Base-by-base conservation (phyloP, 345 rosid species). In the Acer negundo region DNA sequence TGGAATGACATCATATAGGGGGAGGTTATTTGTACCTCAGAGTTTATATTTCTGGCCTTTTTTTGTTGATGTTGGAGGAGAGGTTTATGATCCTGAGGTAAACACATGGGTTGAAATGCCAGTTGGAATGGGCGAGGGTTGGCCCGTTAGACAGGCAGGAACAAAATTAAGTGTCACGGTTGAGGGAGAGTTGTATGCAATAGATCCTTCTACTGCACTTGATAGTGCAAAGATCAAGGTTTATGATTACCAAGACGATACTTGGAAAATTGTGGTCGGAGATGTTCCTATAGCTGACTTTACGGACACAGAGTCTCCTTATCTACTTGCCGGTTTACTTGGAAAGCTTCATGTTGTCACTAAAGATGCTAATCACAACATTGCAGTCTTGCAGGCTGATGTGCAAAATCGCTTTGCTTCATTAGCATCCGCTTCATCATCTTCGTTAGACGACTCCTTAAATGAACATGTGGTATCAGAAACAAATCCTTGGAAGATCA, bases 41-140 rank as follows among this genome's bases (percentile, higher is more conserved):
- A 93, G 94, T 79, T 84, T 95, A 24, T 95, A 91, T 75, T 90
- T 90, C 49, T 95, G 97, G 98, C 97, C 98, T 35, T 92, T 95
- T 82, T 91, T 93, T 77, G 92, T 95, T 22, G 98, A 95, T 79
- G 94, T 93, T 65, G 98, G 98, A 26, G 98, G 97, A 62, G 97
- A 95, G 82, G 87, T 92, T 55, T 95, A 85, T 72, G 93, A 93
- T 73, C 98, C 98, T 0, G 90, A 86, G 74, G 74, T 82, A 1
- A 88, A 93, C 75, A 86, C 89, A 0, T 93, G 97, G 97, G 86
- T 61, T 11, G 95, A 95, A 80, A 95, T 95, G 98, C 97, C 98
- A 11, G 42, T 80, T 26, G 98, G 97, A 61, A 95, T 95, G 97
- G 98, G 93, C 7, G 95, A 93, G 67, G 97, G 97, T 62, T 95